Base-by-base conservation (phyloP, 208 protist species). In the Crithidia expoeki region DNA sequence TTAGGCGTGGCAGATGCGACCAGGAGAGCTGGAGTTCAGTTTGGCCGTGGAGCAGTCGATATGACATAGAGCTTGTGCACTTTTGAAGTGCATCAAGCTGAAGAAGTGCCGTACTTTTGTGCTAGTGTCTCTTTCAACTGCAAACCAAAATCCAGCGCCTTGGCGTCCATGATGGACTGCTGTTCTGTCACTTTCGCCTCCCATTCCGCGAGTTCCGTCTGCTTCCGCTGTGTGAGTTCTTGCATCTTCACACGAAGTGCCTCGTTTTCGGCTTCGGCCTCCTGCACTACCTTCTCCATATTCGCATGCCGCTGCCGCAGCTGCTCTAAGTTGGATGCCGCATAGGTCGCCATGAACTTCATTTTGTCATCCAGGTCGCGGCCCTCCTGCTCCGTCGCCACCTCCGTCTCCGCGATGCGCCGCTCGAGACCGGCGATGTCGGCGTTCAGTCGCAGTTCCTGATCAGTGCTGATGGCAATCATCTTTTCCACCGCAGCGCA, bases 91-190 rank as follows among this genome's bases (percentile, higher is more conserved):
- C 28, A n/a, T 34, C 62, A 75, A 17, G 53, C 49, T 9, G 34
- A 4, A 17, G 57, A 33, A 1, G 33, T 30, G 32, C 42, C 19
- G 46, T 69, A 76, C 25, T 51, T 40, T 5, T 51, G 60, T 1
- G 46, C 75, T 11, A 80, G 51, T 5, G 68, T 68, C 30, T 97
- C 88, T 52, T 95, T 96, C 33, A 98, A 83, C 82, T 94, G 89
- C 38, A 96, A 69, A 42, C 92, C 94, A 66, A 96, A 98, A 38
- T 85, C 73, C 0, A 97, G 67, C 3, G 93, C 94, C 85, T 95
- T 97, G 27, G 92, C 65, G 30, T 98, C 88, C 69, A 98, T 92
- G 27, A 96, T 68, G 36, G 81, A 66, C 69, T 89, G 84, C 55
- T 93, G 79, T 49, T 89, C 81, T 25, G 77, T 78, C 23, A 97